Percentiles rank a stretch among this genome's conserved stretches.
These are phyloP conservation scores for Hyparrhenia diplandra DNA, from an alignment of 176 grass and related monocot species.

Conservation along the genomic window DNA sequence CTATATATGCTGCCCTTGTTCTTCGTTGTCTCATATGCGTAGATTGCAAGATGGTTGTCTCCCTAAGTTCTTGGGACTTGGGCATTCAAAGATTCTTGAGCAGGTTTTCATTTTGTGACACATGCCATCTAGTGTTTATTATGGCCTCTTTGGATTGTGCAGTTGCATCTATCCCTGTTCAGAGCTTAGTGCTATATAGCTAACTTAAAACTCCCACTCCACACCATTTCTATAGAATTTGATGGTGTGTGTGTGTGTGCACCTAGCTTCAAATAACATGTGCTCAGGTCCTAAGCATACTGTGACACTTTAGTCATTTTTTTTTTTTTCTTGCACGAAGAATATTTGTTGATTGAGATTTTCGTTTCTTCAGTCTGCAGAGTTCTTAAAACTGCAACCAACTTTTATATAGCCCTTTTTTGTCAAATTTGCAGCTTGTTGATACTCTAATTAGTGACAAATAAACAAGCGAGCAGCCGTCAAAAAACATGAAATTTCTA, in stretches of 20 bases:
- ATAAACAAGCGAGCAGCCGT: background rate
- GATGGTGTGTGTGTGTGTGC: background rate
- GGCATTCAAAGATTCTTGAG: slow-evolving; percentile 61
- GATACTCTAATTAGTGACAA: background rate
- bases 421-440: background rate
- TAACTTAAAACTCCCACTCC: background rate
- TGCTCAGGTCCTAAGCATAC: too few relatives aligned
- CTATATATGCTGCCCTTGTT: slow-evolving; percentile 20
- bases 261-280: too few relatives aligned
- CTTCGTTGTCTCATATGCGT: slow-evolving; percentile 36
- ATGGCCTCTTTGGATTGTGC: background rate
- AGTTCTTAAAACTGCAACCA: background rate
- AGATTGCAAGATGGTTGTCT: slow-evolving; percentile 36
- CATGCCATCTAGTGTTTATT: slow-evolving; percentile 13
- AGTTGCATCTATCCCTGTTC: background rate
- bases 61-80: slow-evolving; percentile 51
- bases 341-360: background rate
- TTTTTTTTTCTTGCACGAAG: too few relatives aligned
- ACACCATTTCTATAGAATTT: background rate
- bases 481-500: background rate
- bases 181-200: background rate
- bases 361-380: background rate
- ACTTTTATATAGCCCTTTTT: background rate
- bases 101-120: slow-evolving; percentile 35
- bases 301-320: too few relatives aligned